Percentiles rank a stretch among this genome's conserved stretches.
phyloP scores from a whole-genome alignment of 2,329 filamentous ascomycete genomes.

The Delphinella strobiligena region DNA sequence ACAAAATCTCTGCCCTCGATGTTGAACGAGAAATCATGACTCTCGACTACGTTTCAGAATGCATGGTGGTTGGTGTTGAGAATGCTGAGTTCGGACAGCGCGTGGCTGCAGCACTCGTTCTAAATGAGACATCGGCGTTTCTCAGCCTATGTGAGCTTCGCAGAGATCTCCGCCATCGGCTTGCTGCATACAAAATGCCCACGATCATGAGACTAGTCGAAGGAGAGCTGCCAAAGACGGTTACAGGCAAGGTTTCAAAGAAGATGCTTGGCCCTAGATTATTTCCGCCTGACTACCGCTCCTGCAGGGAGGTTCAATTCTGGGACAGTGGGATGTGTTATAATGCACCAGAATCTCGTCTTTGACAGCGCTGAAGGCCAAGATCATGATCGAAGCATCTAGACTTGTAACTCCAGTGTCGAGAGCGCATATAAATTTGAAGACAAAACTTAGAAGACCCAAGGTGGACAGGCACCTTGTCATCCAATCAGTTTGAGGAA shows the following conservation, averaged over 20 bases:
- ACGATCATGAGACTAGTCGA: conserved; percentile 33
- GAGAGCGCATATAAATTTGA: no score
- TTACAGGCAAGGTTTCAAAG: conserved; percentile 40
- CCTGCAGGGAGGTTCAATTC: not conserved
- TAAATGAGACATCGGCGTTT: conserved; percentile 16
- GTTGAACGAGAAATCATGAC: conserved; percentile 42
- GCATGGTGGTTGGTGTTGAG: conserved; percentile 40
- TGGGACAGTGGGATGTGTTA: conserved; percentile 2
- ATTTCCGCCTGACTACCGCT: conserved; percentile 3
- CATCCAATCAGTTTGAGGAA: no score
- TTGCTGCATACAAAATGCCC: conserved; percentile 38
- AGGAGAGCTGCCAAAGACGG: conserved; percentile 36
- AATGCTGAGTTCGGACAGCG: conserved; percentile 44
- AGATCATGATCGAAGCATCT: not conserved
- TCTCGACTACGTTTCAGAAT: conserved; percentile 37
- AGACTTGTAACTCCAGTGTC: no score
- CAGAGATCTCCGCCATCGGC: conserved; percentile 29
- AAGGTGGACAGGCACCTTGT: no score
- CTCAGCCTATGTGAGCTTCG: conserved; percentile 31
- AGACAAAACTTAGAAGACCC: no score
- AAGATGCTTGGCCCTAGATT: conserved; percentile 18
- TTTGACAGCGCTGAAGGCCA: conserved; percentile 1
- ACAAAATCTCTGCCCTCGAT: conserved; percentile 43
- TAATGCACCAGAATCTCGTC: not conserved
- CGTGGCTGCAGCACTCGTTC: conserved; percentile 40